Conservation (phyloP, 805 yeast species). For the Lachancea mirantina region DNA sequence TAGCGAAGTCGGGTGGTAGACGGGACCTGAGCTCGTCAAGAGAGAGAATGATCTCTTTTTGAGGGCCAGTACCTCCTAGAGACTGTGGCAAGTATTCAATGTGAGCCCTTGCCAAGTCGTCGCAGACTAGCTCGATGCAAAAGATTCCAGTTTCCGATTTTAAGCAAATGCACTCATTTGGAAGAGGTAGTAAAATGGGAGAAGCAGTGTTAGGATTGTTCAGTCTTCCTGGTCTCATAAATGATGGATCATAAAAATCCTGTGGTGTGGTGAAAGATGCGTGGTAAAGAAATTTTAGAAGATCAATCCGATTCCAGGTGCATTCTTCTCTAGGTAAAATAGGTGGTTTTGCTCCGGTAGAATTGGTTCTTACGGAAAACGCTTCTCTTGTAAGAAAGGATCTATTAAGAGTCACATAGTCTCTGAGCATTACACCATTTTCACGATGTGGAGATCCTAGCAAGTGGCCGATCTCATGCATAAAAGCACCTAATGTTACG, state of each 20-base stretch:
- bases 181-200: slow-evolving; percentile 43
- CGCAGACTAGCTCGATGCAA: slow-evolving; percentile 61
- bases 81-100: slow-evolving; percentile 53
- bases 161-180: slow-evolving; percentile 38
- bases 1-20: slow-evolving; percentile 26
- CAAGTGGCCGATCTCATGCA: slow-evolving; percentile 92
- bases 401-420: slow-evolving; percentile 72
- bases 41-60: slow-evolving; percentile 41
- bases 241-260: slow-evolving; percentile 47
- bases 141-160: slow-evolving; percentile 62
- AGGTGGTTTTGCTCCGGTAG: slow-evolving; percentile 41
- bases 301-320: slow-evolving; percentile 80
- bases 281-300: slow-evolving; percentile 71
- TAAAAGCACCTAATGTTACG: slow-evolving; percentile 83
- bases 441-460: slow-evolving; percentile 91
- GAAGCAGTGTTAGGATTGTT: slow-evolving; percentile 19
- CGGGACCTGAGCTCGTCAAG: slow-evolving; percentile 38
- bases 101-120: slow-evolving; percentile 45
- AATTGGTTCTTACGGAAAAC: slow-evolving; percentile 45
- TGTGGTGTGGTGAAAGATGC: slow-evolving; percentile 68
- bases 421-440: slow-evolving; percentile 84
- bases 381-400: slow-evolving; percentile 71
- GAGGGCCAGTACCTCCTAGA: slow-evolving; percentile 57
- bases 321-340: slow-evolving; percentile 59
- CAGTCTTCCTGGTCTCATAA: slow-evolving; percentile 30